Base-by-base conservation (phyloP, 306 rosid genomes). In the Pachyrhizus erosus region DNA sequence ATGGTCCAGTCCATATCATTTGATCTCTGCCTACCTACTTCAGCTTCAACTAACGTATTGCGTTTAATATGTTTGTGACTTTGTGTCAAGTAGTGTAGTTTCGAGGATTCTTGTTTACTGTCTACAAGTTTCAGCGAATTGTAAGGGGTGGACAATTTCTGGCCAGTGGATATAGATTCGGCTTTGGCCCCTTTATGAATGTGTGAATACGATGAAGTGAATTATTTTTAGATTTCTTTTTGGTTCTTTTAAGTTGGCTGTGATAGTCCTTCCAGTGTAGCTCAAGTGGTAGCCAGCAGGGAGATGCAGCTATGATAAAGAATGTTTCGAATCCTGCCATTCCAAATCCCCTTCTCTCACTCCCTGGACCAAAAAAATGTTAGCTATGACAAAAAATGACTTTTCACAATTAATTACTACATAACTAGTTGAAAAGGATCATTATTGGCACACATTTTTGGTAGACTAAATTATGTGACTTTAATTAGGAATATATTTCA, bases 11-110 rank as follows among this genome's bases (percentile, higher is more conserved):
- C 66, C 54, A 48, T 37, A 23, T 48, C 20, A 26, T 60, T 55
- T n/a, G 39, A 51, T 78, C 55, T 79, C 68, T 79, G 54, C 61
- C 15, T 42, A 76, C 70, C 26, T 18, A 37, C 45, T 66, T 66
- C 49, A n/a, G 27, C 72, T 9, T 66, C 74, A 46, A 29, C 11
- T 46, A 48, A 5, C 18, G 45, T 26, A 26, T 52, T 9, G 76
- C 31, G 31, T 67, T 79, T n/a, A 51, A 49, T 37, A 66, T 67
- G 51, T 7, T 78, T 10, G 9, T 23, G 33, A 57, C 34, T 9
- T 52, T 23, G 51, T 9, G 34, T 70, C 7, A 45, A 70, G 39
- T 43, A 52, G 31, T 31, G n/a, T 60, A 21, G 51, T 67, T 40
- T 68, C 14, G 45, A 45, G 34, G 51, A 55, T 64, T 64, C 21